Base-by-base conservation (phyloP, 805 yeast species). In the Cyberlindnera americana region DNA sequence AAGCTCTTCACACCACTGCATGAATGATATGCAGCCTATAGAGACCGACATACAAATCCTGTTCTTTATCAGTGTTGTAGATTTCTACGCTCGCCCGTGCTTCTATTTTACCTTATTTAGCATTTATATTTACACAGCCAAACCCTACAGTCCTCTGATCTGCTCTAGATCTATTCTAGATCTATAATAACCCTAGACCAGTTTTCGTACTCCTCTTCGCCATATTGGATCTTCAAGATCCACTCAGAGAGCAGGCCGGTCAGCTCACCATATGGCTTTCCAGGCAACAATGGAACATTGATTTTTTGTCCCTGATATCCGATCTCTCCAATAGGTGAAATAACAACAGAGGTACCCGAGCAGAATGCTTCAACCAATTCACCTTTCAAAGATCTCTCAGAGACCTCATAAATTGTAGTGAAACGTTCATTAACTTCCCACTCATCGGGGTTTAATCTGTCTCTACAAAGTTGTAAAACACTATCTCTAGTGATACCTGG, bases 401-500 rank as follows among this genome's bases (percentile, higher is more conserved):
- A 75, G 41, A 91, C 85, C 69, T 91, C 98, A 47, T 64, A 59
- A 50, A 93, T 89, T 47, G 93, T 74, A 66, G 71, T 83, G 64
- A 80, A 77, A 66, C 98, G 83, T 72, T 91, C 98, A 55, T 68
- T 74, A 46, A 91, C 67, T 19, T 65, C 75, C 97, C 97, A 91
- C 62, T 86, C 90, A 33, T 73, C 67, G 39, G 81, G 68, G 51
- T 80, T 77, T 49, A 91, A 75, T 56, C 78, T 82, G 53, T 77
- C 83, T 64, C 85, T 81, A 36, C 93, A 85, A 46, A 91, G 72
- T 28, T 73, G 67, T 52, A 91, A 70, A 42, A 91, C 73, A 11
- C 97, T 87, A 61, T 85, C 95, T 69, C 99, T 81, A 35, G 96
- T 89, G 55, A 91, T 95, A 71, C 99, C 99, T 64, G 86, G 96